Conservation (phyloP, 2,329 filamentous ascomycete genomes). For the Cladosporium sp. region DNA sequence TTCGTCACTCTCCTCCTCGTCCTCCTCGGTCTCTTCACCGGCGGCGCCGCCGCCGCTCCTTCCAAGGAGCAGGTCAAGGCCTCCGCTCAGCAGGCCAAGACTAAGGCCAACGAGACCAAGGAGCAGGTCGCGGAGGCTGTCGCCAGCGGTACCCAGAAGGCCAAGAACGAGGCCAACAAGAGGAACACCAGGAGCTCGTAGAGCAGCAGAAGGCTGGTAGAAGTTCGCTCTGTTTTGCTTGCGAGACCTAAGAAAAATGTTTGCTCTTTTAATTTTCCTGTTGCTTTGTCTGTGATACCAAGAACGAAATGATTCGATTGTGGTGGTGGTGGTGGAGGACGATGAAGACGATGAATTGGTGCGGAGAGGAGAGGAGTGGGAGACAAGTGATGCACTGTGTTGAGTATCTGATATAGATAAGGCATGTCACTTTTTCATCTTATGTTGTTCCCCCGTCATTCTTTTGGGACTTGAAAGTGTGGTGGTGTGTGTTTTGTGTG, state of each 20-base stretch:
- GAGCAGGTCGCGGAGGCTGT: conserved; percentile 68
- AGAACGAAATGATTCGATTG: background rate
- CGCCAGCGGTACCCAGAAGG: conserved; percentile 67
- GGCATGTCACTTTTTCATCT: background rate
- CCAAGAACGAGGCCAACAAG: conserved; percentile 68
- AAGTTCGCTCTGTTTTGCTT: background rate
- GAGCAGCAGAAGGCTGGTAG: background rate
- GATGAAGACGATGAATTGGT: background rate
- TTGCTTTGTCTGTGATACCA: conserved; percentile 9
- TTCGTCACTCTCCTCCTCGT: conserved; percentile 69
- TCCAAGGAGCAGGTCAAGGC: conserved; percentile 69
- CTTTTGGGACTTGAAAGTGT: background rate
- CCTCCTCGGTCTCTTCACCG: conserved; percentile 64
- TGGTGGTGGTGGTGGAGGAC: background rate
- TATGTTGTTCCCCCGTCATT: background rate
- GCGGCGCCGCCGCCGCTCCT: conserved; percentile 60
- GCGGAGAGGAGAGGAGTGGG: background rate
- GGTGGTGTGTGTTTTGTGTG: background rate
- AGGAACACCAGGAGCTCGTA: conserved; percentile 48
- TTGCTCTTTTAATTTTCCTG: background rate
- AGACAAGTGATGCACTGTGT: background rate
- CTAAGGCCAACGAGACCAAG: conserved; percentile 64
- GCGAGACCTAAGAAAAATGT: background rate
- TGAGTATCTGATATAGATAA: conserved; percentile 4
- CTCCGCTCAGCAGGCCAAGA: conserved; percentile 74